phyloP scores from a whole-genome alignment of 352 stramenopile species.

The Globisporangium paddicum region DNA sequence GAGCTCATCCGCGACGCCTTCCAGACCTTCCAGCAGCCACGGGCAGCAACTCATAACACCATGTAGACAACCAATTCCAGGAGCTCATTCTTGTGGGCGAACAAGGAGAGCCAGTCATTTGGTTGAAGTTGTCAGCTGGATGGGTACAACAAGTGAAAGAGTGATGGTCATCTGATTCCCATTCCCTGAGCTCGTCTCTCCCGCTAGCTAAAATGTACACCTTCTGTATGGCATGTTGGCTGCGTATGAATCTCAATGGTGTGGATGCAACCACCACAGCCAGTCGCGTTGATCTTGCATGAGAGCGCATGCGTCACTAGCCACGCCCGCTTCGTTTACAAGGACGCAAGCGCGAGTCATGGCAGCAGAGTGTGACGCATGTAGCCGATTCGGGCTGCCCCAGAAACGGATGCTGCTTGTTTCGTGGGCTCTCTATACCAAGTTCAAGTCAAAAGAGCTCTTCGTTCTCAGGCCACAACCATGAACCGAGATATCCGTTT shows the following conservation, averaged over 20 bases:
- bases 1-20: constrained; percentile 36
- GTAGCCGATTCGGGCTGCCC: background rate
- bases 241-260: no score
- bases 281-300: no score
- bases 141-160: background rate
- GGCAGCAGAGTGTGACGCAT: background rate
- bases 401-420: background rate
- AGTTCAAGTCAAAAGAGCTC: background rate
- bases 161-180: background rate
- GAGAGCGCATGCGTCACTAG: background rate
- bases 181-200: background rate
- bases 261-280: no score
- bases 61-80: no score
- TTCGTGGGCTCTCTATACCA: background rate
- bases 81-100: background rate
- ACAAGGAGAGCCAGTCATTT: no score
- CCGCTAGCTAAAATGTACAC: background rate
- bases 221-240: no score
- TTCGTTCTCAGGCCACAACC: background rate
- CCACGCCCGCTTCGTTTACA: background rate
- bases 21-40: constrained; percentile 1
- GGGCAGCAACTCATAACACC: no score
- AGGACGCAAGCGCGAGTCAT: no score
- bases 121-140: constrained; percentile 6
- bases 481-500: background rate